Base-by-base conservation (phyloP, 805 yeast species). In the Hanseniaspora occidentalis region DNA sequence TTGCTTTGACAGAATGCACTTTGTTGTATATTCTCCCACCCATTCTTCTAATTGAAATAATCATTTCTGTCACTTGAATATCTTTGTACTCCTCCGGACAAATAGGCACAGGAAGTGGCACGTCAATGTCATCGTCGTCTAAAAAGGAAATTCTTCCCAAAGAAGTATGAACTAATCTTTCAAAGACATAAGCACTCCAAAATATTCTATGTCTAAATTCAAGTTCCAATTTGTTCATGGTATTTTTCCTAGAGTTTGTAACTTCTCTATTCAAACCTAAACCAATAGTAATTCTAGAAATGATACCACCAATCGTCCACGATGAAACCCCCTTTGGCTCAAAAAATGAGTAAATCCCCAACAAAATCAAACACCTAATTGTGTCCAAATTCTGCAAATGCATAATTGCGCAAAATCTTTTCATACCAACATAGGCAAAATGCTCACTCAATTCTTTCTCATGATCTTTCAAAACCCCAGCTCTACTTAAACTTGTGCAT, bases 301-400 rank as follows among this genome's bases (percentile, higher is more conserved):
- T 55, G 18, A 70, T 50, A 1, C 78, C 75, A 40, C 68, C 66
- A 18, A 72, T 60, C 29, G 70, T 67, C 79, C 77, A 72, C 1
- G 76, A 62, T 19, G 69, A 62, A 9, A 66, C 59, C 3, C 74
- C 74, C 31, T 64, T 53, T 9, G 70, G 67, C 45, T 71, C 75
- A 48, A 70, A 71, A 38, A 69, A 67, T 0, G 77, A 68, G 47
- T 69, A 70, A 21, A 73, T 59, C 9, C 73, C 73, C 14, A 73
- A 52, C 4, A 72, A 50, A 21, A 71, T 39, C 31, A 71, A 46
- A 38, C 69, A 59, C 43, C 60, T 61, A 2, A 71, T 58, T 1
- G 71, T 64, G 17, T 61, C 65, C 6, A 61, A 42, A 45, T 65
- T 64, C 41, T 67, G 69, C 36, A 58, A 54, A 1, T 61, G 51